A percentile compares a stretch with the other conserved stretches of the same genome.
Conservation (phyloP, 208 protist genomes). For the Leishmania tarentolae region DNA sequence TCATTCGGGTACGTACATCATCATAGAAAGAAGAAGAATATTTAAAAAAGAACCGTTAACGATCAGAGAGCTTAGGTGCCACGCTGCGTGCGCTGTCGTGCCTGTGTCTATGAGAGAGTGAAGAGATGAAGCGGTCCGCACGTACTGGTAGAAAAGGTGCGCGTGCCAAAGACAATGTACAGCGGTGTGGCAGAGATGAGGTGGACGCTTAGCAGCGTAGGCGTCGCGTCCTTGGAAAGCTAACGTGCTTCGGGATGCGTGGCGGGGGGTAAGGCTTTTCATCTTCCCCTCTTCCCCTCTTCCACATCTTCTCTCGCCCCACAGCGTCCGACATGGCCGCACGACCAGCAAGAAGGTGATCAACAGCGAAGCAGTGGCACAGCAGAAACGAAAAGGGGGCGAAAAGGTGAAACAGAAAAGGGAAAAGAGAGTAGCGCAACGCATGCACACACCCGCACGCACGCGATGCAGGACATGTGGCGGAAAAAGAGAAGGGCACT, state of each 20-base stretch:
- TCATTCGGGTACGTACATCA: neutral
- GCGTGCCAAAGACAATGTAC: neutral
- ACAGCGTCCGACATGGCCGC: neutral
- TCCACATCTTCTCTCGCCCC: neutral
- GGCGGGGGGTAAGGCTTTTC: neutral
- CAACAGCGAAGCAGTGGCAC: neutral
- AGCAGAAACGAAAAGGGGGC: neutral
- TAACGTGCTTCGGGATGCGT: neutral
- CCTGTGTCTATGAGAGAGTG: neutral
- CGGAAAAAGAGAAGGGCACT: neutral
- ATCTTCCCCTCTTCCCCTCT: neutral
- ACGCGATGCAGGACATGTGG: neutral
- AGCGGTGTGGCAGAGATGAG: neutral
- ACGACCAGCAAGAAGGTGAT: neutral
- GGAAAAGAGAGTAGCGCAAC: neutral
- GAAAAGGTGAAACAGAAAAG: neutral
- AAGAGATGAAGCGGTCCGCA: neutral
- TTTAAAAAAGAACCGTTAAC: neutral
- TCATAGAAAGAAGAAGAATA: neutral
- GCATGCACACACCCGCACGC: neutral
- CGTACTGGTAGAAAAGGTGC: neutral
- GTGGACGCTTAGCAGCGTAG: neutral
- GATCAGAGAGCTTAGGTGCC: neutral
- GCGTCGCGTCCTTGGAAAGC: neutral
- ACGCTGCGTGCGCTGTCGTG: neutral